phyloP scores from a whole-genome alignment of 1,284 basidiomycete genomes.

The Tremellales sp. region DNA sequence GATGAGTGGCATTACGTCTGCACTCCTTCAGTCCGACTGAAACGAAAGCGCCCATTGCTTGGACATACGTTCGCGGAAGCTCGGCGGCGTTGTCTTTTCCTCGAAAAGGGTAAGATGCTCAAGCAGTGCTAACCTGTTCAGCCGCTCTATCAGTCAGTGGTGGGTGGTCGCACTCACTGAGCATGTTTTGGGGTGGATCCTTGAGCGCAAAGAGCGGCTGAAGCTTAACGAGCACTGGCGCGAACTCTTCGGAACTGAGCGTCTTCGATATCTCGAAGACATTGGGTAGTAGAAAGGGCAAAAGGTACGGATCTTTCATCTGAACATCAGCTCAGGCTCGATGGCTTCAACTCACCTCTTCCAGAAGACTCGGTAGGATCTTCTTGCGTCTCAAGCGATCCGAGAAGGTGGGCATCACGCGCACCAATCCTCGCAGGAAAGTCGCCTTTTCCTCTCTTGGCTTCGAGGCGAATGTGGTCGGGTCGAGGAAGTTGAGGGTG shows the following conservation, averaged over 20 bases:
- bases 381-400: conserved; percentile 83
- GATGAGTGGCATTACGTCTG: conserved; percentile 89
- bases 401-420: conserved; percentile 80
- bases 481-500: conserved; percentile 92
- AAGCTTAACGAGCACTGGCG: conserved; percentile 71
- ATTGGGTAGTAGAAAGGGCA: conserved; percentile 97
- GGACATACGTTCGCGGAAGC: conserved; percentile 82
- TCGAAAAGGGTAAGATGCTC: conserved; percentile 86
- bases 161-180: conserved; percentile 52
- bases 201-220: conserved; percentile 86
- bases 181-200: conserved; percentile 95
- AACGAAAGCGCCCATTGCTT: background rate
- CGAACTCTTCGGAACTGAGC: conserved; percentile 76
- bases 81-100: conserved; percentile 77
- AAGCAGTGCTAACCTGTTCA: conserved; percentile 56
- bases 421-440: conserved; percentile 84
- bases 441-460: conserved; percentile 92
- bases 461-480: conserved; percentile 91
- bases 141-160: background rate
- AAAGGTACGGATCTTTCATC: conserved; percentile 88
- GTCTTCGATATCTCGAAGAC: conserved; percentile 86
- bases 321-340: conserved; percentile 37
- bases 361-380: conserved; percentile 87
- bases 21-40: background rate
- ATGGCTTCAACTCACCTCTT: conserved; percentile 61